Percentiles rank a stretch among this genome's conserved stretches.
phyloP scores from a whole-genome alignment of 2,329 filamentous ascomycete genomes.

The Venturia carpophila region DNA sequence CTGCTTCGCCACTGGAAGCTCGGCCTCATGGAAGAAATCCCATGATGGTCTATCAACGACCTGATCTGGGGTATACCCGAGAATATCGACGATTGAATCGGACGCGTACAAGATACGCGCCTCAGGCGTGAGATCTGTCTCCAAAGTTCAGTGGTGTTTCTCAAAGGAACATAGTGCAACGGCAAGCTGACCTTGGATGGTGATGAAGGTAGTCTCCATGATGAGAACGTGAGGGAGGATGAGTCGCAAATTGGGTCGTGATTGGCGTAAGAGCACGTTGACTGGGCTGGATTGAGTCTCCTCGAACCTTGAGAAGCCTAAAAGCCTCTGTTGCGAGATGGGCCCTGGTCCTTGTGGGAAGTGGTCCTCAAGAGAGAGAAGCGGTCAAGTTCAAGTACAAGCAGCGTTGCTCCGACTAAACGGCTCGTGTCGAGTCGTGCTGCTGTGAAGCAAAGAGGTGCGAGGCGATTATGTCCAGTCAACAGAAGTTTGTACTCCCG shows the following conservation, averaged over 20 bases:
- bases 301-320: slow-evolving; percentile 5
- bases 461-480: not conserved
- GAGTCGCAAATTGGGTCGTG: not conserved
- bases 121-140: slow-evolving; percentile 61
- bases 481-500: slow-evolving; percentile 2
- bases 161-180: not conserved
- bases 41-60: slow-evolving; percentile 70
- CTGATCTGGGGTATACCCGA: slow-evolving; percentile 70
- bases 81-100: slow-evolving; percentile 73
- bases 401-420: not conserved
- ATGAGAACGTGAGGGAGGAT: slow-evolving; percentile 19
- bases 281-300: not conserved
- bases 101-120: slow-evolving; percentile 77
- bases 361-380: not conserved
- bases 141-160: not conserved
- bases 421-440: not conserved
- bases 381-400: slow-evolving; percentile 9
- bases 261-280: no score
- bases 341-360: not conserved
- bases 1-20: slow-evolving; percentile 65
- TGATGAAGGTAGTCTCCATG: slow-evolving; percentile 86
- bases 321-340: slow-evolving; percentile 11
- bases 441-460: not conserved
- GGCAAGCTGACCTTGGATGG: slow-evolving; percentile 58
- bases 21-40: slow-evolving; percentile 78